phyloP scores from a whole-genome alignment of 2,329 filamentous ascomycete species.

The Trichothecium roseum region DNA sequence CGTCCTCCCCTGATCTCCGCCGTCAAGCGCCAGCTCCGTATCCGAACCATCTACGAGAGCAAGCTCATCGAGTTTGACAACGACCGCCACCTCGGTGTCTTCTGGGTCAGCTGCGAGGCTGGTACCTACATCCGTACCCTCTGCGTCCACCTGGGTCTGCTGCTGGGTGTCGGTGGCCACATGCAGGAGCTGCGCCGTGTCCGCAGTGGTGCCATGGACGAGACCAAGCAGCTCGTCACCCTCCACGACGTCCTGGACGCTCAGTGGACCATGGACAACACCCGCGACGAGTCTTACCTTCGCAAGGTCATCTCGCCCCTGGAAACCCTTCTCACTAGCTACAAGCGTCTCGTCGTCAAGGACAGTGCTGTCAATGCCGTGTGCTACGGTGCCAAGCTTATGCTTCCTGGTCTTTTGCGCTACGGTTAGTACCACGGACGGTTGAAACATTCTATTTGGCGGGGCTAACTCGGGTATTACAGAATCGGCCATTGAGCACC shows the following conservation, averaged over 20 bases:
- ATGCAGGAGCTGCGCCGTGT: constrained; percentile 98
- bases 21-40: constrained; percentile 96
- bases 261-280: constrained; percentile 94
- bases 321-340: constrained; percentile 81
- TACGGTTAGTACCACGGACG: constrained; percentile 52
- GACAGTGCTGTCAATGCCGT: constrained; percentile 77
- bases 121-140: constrained; percentile 98
- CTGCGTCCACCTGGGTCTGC: constrained; percentile 79
- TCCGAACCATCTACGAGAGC: constrained; percentile 95
- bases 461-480: constrained; percentile 10
- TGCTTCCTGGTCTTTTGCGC: constrained; percentile 90
- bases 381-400: constrained; percentile 97
- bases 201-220: constrained; percentile 88
- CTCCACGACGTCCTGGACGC: constrained; percentile 82
- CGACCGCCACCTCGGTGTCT: constrained; percentile 90
- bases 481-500: constrained; percentile 84
- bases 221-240: constrained; percentile 80
- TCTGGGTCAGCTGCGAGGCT: constrained; percentile 97
- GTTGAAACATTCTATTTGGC: constrained; percentile 4
- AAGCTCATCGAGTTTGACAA: constrained; percentile 98
- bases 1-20: constrained; percentile 94
- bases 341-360: constrained; percentile 98
- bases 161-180: constrained; percentile 77
- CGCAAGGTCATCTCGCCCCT: constrained; percentile 85
- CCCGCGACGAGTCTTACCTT: constrained; percentile 85